Evolutionary conservation across 768 basidiomycete genomes (phyloP), one percentile per base, ranked within the genome.

Genomic region (Trametes cingulata): DNA sequence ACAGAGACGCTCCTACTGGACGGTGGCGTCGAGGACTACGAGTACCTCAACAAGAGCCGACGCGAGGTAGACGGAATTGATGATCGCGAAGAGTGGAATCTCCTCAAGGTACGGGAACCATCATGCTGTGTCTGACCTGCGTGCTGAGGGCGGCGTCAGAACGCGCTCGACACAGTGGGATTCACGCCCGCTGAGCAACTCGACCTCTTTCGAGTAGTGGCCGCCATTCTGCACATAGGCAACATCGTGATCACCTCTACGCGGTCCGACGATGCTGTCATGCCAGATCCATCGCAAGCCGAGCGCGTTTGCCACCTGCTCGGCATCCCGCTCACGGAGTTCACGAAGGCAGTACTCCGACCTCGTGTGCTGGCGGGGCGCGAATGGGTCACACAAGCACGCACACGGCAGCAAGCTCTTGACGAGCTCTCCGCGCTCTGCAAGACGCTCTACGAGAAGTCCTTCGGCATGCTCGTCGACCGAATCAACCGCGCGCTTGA

Each of bases 401-500:
- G 97, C 48, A 96, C 93, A 7, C 82, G 85, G 61, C 90, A 91
- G 64, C 97, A 99, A 71, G 95, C 95, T 1, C 76, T 92, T 33
- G 95, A 97, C 63, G 97, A 99, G 75, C 82, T 99, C 3, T 86
- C 86, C 0, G 85, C 95, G 0, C 78, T 98, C 7, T 93, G 92
- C 76, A 98, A 98, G 78, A 95, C 91, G 1, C 78, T 98, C 14
- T 99, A 98, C 75, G 97, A 98, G 78, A 98, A 97, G 74, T 93
- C 89, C 3, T 98, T 99, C 68, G 93, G 95, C 22, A 81, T 86
- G 14, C 82, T 99, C 46, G 97, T 99, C 22, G 96, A 98, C 65
- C 84, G 94, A 36, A 92, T 99, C 73, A 99, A 99, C 72, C 85
- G 85, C 27, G 95, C 95, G 1, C 81, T 99, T 3, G 96, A 98